A percentile compares a stretch with the other conserved stretches of the same genome.
phyloP scores from a whole-genome alignment of 2,329 filamentous ascomycete species.

The Penicillium hordei region DNA sequence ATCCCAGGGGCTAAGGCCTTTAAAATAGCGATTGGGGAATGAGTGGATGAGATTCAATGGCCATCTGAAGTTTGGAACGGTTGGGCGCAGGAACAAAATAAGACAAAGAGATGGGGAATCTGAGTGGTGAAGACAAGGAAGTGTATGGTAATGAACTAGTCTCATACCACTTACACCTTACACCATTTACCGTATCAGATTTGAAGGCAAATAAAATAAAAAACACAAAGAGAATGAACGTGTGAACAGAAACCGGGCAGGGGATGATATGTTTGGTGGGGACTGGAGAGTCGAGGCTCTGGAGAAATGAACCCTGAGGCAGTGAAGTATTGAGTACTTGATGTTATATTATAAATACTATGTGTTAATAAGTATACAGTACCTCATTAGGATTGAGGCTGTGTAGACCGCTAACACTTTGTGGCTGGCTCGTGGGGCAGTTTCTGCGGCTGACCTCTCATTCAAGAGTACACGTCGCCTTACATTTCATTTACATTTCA shows the following conservation, averaged over 20 bases:
- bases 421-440: conserved; percentile 22
- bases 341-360: neutral
- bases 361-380: conserved; percentile 1
- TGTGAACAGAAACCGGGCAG: conserved; percentile 11
- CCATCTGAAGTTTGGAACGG: conserved; percentile 17
- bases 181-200: neutral
- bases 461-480: conserved; percentile 2
- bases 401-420: conserved; percentile 24
- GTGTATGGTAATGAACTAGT: neutral
- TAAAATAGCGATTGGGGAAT: conserved; percentile 31
- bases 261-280: conserved; percentile 7
- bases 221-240: neutral
- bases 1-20: conserved; percentile 19
- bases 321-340: conserved; percentile 15
- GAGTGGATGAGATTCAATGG: conserved; percentile 19
- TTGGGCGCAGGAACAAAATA: conserved; percentile 9
- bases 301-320: conserved; percentile 19
- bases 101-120: conserved; percentile 10
- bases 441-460: conserved; percentile 7
- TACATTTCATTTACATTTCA: neutral
- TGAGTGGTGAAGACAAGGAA: neutral
- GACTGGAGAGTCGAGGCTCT: conserved; percentile 27
- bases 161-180: neutral
- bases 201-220: neutral
- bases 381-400: conserved; percentile 25